Evolutionary conservation across 2,329 filamentous ascomycete genomes (phyloP), one percentile per base, ranked within the genome.

Genomic region (Fusarium sublunatum): DNA sequence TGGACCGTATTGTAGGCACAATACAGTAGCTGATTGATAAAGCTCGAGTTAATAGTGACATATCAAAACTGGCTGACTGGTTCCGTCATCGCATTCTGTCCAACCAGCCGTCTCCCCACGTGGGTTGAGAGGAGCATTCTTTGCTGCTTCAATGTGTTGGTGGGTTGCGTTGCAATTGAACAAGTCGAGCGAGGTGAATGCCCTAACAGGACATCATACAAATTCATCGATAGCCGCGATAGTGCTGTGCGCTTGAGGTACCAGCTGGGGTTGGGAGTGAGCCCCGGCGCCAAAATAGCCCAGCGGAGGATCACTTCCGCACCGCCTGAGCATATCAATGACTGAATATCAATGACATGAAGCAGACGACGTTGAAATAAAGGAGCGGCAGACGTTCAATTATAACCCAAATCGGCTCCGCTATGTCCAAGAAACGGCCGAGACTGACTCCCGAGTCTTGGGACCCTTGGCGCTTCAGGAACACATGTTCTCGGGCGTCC

Each of bases 301-400:
- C 26, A 34, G 55, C 54, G 58, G 58, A 47, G 49, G 35, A 24
- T 57, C 40, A 19, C n/a, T 42, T 53, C 63, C 53, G 50, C 32
- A n/a, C 31, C 26, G 25, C 28, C 13, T 35, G 29, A 35, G 24
- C 40, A 45, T 31, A 26, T 28, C 7, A 13, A 34, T 24, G 15
- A 8, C 15, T 15, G 8, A 8, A 32, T 34, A 35, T 12, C 9
- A 15, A 22, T 28, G 19, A 19, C 19, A 19, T 26, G 31, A 35
- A 44, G 12, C 12, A 40, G 26, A 43, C 13, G 46, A 43, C 13
- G 46, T 59, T 43, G 57, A 41, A 52, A 34, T 42, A 25, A 29
- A 35, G 49, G 29, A 55, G 49, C 53, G 58, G 58, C 28, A 36
- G 63, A 64, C 53, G 63, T 65, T 64, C 35, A 66, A 56, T 60